Conservation (phyloP, 257 asterid genomes). For the Perilla frutescens region DNA sequence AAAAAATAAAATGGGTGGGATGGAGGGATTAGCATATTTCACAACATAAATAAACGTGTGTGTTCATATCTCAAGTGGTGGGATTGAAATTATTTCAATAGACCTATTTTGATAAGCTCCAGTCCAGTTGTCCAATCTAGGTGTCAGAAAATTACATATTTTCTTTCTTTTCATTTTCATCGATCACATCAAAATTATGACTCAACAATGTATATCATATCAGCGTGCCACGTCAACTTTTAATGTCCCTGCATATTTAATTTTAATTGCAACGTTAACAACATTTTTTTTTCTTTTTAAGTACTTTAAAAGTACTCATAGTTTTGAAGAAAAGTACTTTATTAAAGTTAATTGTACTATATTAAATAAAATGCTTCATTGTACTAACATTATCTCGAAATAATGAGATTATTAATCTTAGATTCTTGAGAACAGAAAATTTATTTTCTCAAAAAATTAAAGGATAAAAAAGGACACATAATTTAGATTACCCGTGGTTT, state of each 20-base stretch:
- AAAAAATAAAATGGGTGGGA: no score
- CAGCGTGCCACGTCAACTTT: slow-evolving; percentile 12
- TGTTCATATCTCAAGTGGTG: no score
- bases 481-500: no score
- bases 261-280: background rate
- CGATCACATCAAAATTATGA: background rate
- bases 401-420: no score
- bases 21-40: no score
- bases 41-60: no score
- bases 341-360: background rate
- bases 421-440: no score
- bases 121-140: slow-evolving; percentile 21
- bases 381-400: background rate
- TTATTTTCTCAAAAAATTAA: no score
- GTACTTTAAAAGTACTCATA: no score
- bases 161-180: background rate
- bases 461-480: no score
- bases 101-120: background rate
- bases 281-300: no score
- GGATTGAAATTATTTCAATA: background rate
- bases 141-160: background rate
- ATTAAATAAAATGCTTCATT: no score
- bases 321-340: background rate
- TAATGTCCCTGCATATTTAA: background rate
- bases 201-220: background rate